Conservation (phyloP, 108 stramenopile genomes). For the Cyclostephanos tholiformis region DNA sequence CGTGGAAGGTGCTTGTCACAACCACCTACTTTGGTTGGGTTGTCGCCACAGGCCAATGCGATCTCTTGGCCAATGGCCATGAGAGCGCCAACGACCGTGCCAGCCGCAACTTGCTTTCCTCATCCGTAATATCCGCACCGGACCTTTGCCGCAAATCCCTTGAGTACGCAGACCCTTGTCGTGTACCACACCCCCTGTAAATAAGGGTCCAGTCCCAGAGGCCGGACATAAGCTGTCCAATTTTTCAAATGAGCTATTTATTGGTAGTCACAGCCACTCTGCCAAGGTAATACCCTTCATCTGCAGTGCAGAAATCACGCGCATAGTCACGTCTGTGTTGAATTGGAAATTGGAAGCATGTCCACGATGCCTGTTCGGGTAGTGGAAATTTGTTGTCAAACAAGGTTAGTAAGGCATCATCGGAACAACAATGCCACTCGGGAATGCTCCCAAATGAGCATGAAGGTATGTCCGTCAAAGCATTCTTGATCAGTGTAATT, state of each 20-base stretch:
- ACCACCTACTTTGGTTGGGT: conserved; percentile 6
- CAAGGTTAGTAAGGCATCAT: conserved; percentile 4
- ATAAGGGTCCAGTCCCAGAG: no score
- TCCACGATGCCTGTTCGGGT: conserved; percentile 24
- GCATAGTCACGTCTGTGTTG: neutral
- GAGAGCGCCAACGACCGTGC: conserved; percentile 7
- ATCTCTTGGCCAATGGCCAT: conserved; percentile 21
- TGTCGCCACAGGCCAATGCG: conserved; percentile 3
- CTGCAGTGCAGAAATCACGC: conserved; percentile 10
- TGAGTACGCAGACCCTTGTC: neutral
- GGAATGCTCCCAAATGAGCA: conserved; percentile 16
- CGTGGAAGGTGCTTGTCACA: neutral
- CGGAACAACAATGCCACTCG: conserved; percentile 4
- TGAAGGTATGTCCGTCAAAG: conserved; percentile 13
- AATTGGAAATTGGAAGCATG: neutral
- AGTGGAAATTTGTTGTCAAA: conserved; percentile 3
- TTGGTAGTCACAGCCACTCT: no score
- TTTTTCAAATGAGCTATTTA: neutral
- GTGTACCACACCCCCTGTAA: no score
- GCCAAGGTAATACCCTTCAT: no score
- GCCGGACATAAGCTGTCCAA: conserved; percentile 3
- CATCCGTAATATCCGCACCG: neutral
- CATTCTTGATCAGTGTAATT: neutral
- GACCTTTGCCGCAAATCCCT: neutral
- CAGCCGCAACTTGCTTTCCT: conserved; percentile 3